Evolutionary conservation across 192 early-diverging fungal species (phyloP), one percentile per base, ranked within the genome.

Genomic region (Obelidium mucronatum): DNA sequence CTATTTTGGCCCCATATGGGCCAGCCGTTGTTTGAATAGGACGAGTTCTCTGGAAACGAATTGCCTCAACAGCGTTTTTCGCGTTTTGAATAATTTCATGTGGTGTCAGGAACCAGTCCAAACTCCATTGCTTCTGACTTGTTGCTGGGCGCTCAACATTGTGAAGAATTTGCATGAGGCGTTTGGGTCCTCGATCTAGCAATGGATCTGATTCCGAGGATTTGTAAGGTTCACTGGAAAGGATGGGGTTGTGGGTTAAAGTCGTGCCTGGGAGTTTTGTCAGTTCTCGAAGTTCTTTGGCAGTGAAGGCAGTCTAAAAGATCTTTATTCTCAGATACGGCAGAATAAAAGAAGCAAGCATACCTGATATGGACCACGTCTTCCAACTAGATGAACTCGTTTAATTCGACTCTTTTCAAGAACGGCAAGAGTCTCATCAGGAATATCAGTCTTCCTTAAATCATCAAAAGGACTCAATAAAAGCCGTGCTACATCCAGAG

Each of bases 231-330:
- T 80, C 79, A 15, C 67, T 54, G 1, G 0, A 70, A 44, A 39
- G 63, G 44, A 3, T 24, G 19, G 36, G 48, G 33, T 37, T 67
- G 67, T 75, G 35, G 35, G n/a, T 17, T 13, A 52, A 30, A n/a
- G 42, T 31, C 8, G 90, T 84, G 34, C 79, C 79, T 1, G 93
- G 92, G 34, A 98, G 69, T 19, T 88, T 81, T 52, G 94, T 86
- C 92, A 97, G 94, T 76, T 99, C 97, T 15, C 97, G 91, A 22
- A 99, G 84, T 64, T 99, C 97, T 79, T 99, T 99, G 19, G 96
- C 86, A 0, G 97, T 99, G 80, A 99, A 97, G 19, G 95, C 85
- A 35, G 86, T 85, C 89, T 93, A 76, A 19, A 19, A 22, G 66
- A 26, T 34, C 40, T 77, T 24, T 30, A 26, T 15, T 26, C 24